Percentiles rank a stretch among this genome's conserved stretches.
phyloP scores from a whole-genome alignment of 2,329 filamentous ascomycete species.

The Aspergillus pseudotamarii region DNA sequence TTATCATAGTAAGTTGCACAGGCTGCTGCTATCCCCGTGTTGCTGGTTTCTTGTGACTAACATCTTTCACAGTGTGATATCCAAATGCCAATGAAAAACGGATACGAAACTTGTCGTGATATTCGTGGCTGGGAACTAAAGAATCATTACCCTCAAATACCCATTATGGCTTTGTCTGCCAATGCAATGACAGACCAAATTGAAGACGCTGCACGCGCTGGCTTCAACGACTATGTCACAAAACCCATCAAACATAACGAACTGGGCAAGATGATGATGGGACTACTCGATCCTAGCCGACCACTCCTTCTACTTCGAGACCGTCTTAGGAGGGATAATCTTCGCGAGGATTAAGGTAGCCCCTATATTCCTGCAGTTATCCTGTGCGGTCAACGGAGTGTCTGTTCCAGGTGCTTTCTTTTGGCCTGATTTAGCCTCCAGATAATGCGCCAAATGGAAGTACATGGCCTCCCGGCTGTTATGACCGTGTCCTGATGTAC shows the following conservation, averaged over 20 bases:
- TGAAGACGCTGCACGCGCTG: conserved; percentile 48
- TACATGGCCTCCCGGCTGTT: conserved; percentile 1
- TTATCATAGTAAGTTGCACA: conserved; percentile 47
- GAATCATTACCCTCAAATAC: conserved; percentile 50
- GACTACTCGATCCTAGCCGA: conserved; percentile 45
- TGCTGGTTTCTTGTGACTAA: neutral
- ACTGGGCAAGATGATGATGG: conserved; percentile 54
- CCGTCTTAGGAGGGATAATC: conserved; percentile 31
- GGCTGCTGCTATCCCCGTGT: neutral
- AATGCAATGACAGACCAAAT: conserved; percentile 55
- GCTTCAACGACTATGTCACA: conserved; percentile 54
- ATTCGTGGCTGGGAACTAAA: conserved; percentile 50
- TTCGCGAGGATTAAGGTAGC: conserved; percentile 16
- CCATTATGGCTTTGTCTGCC: conserved; percentile 54
- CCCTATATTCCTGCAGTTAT: conserved; percentile 4
- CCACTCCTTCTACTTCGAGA: conserved; percentile 48
- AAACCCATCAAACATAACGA: conserved; percentile 55
- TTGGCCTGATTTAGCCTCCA: neutral
- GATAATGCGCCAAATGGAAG: neutral
- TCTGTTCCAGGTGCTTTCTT: neutral
- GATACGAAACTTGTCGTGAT: conserved; percentile 51
- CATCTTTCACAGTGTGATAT: conserved; percentile 47
- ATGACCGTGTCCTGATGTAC: conserved; percentile 15
- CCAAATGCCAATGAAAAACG: conserved; percentile 54
- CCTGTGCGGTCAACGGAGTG: neutral